Percentiles rank a stretch among this genome's conserved stretches.
Conservation (phyloP, 2,329 filamentous ascomycete genomes). For the Harringtonia aguacate region DNA sequence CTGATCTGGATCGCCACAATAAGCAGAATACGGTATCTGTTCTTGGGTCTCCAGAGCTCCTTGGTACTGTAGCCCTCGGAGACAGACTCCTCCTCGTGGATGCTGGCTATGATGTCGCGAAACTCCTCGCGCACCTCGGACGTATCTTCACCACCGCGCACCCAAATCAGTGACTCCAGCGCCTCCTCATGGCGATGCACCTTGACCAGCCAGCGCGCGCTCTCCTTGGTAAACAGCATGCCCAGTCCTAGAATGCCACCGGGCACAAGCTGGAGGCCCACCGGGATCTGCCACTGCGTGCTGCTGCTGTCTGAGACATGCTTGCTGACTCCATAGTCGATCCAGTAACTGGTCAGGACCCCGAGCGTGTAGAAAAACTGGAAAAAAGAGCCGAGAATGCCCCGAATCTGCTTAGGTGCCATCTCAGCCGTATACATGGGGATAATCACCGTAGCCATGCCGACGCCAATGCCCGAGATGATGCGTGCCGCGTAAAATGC, state of each 20-base stretch:
- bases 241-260: constrained; percentile 18
- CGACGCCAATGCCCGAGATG: constrained; percentile 35
- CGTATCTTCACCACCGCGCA: too few relatives aligned
- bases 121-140: too few relatives aligned
- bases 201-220: constrained; percentile 24
- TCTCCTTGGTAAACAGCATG: constrained; percentile 23
- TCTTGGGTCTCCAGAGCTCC: constrained; percentile 8
- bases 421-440: constrained; percentile 49
- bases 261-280: constrained; percentile 31
- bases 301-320: constrained; percentile 10
- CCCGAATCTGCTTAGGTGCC: constrained; percentile 37
- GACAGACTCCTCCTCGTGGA: constrained; percentile 25
- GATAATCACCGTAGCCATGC: constrained; percentile 37
- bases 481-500: constrained; percentile 5
- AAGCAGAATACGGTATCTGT: constrained; percentile 34
- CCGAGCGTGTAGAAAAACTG: constrained; percentile 26
- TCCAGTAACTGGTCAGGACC: constrained; percentile 35
- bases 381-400: constrained; percentile 23
- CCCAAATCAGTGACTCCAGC: constrained; percentile 24
- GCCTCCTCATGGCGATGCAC: constrained; percentile 27
- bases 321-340: constrained; percentile 7
- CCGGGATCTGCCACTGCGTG: constrained; percentile 30
- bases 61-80: constrained; percentile 31
- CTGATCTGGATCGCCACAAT: constrained; percentile 44
- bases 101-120: too few relatives aligned